These are phyloP conservation scores for Leccinum olivaceopallidum DNA, from an alignment of 768 basidiomycete species.

Conservation along the genomic window DNA sequence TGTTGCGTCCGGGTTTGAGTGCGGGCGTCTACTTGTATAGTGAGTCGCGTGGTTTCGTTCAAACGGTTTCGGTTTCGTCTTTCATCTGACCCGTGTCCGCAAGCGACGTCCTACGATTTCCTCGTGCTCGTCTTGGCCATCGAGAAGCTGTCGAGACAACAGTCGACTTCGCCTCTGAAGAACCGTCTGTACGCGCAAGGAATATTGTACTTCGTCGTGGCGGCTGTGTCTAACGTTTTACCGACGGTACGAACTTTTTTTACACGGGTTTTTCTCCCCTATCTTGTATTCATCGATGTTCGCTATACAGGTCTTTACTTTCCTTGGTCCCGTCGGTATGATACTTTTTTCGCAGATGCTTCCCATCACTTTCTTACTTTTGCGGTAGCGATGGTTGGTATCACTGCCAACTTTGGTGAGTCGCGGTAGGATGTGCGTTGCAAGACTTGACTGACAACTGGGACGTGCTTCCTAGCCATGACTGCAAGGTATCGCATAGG, in stretches of 20 bases:
- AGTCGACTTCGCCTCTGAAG: slow-evolving; percentile 17
- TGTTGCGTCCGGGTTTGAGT: slow-evolving; percentile 1
- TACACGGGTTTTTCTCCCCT: neutral
- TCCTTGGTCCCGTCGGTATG: slow-evolving; percentile 7
- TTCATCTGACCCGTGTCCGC: neutral
- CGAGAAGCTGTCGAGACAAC: slow-evolving; percentile 15
- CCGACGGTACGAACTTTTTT: slow-evolving; percentile 6
- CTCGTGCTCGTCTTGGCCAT: slow-evolving; percentile 20
- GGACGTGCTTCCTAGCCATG: slow-evolving; percentile 6
- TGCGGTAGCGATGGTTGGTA: slow-evolving; percentile 5
- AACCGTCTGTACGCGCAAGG: slow-evolving; percentile 23
- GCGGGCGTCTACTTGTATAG: slow-evolving; percentile 20
- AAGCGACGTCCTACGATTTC: slow-evolving; percentile 25
- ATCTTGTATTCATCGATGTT: neutral
- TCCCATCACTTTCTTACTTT: neutral
- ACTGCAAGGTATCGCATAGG: slow-evolving; percentile 16
- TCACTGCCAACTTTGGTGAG: slow-evolving; percentile 16
- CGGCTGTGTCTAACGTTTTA: slow-evolving; percentile 16
- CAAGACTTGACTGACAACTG: slow-evolving; percentile 2
- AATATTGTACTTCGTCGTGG: slow-evolving; percentile 22
- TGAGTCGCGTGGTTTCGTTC: slow-evolving; percentile 5
- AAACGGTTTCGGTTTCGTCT: neutral
- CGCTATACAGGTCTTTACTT: slow-evolving; percentile 15
- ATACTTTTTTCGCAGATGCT: neutral
- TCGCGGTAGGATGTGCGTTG: neutral